Base-by-base conservation (phyloP, 495 filamentous ascomycete species). In the Talaromyces trachyspermus region DNA sequence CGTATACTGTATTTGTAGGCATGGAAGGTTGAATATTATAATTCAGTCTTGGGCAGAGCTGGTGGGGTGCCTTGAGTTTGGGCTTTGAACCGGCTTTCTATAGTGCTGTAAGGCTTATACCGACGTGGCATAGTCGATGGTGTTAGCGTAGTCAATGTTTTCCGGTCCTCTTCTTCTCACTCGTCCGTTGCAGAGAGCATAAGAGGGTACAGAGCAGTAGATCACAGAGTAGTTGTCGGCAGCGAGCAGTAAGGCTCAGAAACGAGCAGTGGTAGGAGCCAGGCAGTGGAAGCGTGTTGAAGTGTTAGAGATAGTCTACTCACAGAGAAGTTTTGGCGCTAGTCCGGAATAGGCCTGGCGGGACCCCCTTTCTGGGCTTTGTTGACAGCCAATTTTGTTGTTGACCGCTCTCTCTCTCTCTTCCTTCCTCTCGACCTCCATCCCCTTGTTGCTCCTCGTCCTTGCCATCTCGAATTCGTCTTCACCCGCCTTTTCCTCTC, bases 401-500 rank as follows among this genome's bases (percentile, higher is more conserved):
- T n/a, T 49, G 43, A 43, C 49, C 53, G 52, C 51, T 53, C 52
- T 43, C 29, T 49, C 30, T 41, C 32, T 27, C 36, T 46, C 30
- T 39, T 47, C 22, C 45, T 17, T 1, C 38, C 42, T 50, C 56
- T 51, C 50, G 9, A 18, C 27, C 25, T 45, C 25, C 12, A 18
- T 52, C 46, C 49, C 49, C 23, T 48, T 25, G 41, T 17, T 29
- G 40, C 52, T 54, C 49, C 51, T 56, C 46, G 50, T 54, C 53
- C 56, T 56, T 24, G 11, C 19, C 39, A 19, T 54, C 52, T 53
- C 52, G 49, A 54, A 54, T 55, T 29, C 25, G 15, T 57, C 39
- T 39, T 41, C 46, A 50, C 50, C 54, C 51, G 54, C 49, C 49
- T 49, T 57, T 51, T 51, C 50, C 29, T 47, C 45, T n/a, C n/a